Evolutionary conservation across 2,329 filamentous ascomycete species (phyloP).

Genomic region (Diaporthe sp.): DNA sequence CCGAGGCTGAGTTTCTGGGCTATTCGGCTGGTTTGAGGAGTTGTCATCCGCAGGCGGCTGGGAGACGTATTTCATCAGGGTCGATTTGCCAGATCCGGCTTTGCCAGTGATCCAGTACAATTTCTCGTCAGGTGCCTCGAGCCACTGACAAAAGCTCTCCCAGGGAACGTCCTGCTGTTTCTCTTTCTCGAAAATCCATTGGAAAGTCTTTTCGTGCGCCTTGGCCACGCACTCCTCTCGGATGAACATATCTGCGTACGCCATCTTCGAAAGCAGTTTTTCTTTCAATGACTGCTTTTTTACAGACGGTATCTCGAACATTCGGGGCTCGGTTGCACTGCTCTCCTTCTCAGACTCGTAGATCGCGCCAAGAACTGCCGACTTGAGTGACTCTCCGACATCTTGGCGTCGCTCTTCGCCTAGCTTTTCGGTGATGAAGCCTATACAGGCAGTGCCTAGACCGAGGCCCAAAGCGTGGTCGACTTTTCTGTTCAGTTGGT

Average conservation of each 20-base stretch:
- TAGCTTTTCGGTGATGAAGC: neutral
- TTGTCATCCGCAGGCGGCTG: neutral
- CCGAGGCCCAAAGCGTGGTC: neutral
- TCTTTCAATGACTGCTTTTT: neutral
- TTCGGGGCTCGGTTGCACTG: neutral
- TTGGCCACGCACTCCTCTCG: neutral
- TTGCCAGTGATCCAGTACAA: conserved; percentile 23
- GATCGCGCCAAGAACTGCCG: neutral
- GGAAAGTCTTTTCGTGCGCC: neutral
- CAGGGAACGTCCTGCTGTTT: neutral
- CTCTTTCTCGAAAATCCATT: neutral
- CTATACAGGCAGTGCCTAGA: neutral
- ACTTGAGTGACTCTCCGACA: neutral
- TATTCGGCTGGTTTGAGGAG: rapidly evolving
- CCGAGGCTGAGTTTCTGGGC: neutral
- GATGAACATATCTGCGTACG: neutral
- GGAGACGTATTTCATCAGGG: conserved; percentile 21
- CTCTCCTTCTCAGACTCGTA: neutral
- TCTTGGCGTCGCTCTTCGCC: neutral
- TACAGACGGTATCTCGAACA: rapidly evolving
- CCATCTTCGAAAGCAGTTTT: neutral
- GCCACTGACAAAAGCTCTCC: conserved; percentile 17
- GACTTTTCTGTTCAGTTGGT: neutral
- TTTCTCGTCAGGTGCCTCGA: neutral
- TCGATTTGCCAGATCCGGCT: conserved; percentile 10